These are phyloP conservation scores for Coemansia sp. DNA, from an alignment of 192 early-diverging fungal genomes.

Conservation along the genomic window DNA sequence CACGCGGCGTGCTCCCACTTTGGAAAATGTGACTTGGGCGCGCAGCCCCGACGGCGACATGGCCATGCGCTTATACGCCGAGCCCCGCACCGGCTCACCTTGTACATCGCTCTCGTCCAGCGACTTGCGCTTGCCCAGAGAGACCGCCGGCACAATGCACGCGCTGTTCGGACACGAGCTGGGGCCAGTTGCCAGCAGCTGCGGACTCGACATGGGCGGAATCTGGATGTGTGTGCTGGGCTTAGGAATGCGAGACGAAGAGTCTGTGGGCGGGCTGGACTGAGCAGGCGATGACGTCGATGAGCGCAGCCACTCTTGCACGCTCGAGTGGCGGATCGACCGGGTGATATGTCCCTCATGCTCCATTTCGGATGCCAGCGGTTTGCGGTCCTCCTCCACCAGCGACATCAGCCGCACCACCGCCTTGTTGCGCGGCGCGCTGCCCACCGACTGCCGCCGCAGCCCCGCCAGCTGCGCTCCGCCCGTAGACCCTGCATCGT, in stretches of 20 bases:
- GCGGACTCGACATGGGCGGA: slow-evolving; percentile 29
- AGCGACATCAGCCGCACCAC: slow-evolving; percentile 44
- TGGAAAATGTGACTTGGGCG: slow-evolving; percentile 31
- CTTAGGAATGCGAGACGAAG: not conserved
- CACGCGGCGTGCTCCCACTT: slow-evolving; percentile 1
- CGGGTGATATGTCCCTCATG: slow-evolving; percentile 54
- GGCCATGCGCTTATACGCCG: slow-evolving; percentile 46
- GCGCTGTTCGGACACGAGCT: slow-evolving; percentile 10
- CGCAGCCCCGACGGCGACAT: slow-evolving; percentile 52
- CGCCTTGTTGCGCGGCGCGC: slow-evolving; percentile 48
- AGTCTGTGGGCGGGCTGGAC: slow-evolving; percentile 17
- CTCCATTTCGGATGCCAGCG: slow-evolving; percentile 53
- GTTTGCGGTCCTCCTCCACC: slow-evolving; percentile 45
- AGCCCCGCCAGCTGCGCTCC: not conserved
- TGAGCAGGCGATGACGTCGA: slow-evolving; percentile 11
- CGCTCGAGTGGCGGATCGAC: slow-evolving; percentile 43
- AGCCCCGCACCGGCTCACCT: not conserved
- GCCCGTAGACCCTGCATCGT: slow-evolving; percentile 9
- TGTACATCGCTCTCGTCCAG: slow-evolving; percentile 17
- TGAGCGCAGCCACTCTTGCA: slow-evolving; percentile 52
- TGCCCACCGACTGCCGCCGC: slow-evolving; percentile 24
- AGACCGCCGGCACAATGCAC: not conserved
- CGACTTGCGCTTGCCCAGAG: slow-evolving; percentile 39
- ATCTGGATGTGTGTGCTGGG: not conserved
- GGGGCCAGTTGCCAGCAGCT: slow-evolving; percentile 11